These are phyloP conservation scores for Cyclostephanos tholiformis DNA, from an alignment of 108 stramenopile genomes.

Conservation along the genomic window DNA sequence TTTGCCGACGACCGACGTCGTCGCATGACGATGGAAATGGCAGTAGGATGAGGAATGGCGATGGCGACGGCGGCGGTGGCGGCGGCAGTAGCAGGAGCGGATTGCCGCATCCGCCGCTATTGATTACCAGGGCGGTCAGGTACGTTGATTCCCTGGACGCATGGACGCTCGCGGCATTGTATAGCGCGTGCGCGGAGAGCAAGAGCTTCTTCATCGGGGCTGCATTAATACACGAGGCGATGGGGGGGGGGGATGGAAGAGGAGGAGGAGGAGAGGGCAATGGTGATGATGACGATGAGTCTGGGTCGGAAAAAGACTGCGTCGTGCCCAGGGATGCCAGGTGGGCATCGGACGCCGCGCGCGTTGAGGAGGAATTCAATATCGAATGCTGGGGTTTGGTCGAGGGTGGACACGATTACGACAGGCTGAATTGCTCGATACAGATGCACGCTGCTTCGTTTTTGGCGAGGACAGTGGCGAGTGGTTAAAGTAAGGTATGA, in stretches of 20 bases:
- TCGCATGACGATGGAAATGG: not conserved
- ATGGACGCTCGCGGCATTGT: constrained; percentile 84
- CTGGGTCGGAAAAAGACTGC: not conserved
- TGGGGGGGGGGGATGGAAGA: not conserved
- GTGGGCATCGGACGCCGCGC: constrained; percentile 81
- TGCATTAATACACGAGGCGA: constrained; percentile 57
- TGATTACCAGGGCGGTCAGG: constrained; percentile 56
- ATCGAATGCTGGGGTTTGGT: constrained; percentile 96
- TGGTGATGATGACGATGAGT: not conserved
- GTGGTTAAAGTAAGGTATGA: not conserved
- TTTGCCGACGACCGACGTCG: constrained; percentile 49
- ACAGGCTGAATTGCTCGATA: constrained; percentile 83
- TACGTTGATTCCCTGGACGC: constrained; percentile 78
- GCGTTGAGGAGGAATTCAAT: constrained; percentile 98
- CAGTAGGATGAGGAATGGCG: not conserved
- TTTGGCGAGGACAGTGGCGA: constrained; percentile 53
- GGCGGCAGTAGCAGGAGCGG: constrained; percentile 51
- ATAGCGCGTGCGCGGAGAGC: constrained; percentile 79
- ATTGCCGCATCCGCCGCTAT: constrained; percentile 75
- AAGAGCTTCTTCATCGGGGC: constrained; percentile 90
- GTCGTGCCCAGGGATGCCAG: constrained; percentile 27
- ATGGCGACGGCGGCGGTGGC: constrained; percentile 37
- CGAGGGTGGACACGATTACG: constrained; percentile 97
- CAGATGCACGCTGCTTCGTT: constrained; percentile 77
- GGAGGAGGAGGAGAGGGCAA: constrained; percentile 5